These are phyloP conservation scores for Globisporangium sylvaticum DNA, from an alignment of 352 stramenopile genomes.

Conservation along the genomic window DNA sequence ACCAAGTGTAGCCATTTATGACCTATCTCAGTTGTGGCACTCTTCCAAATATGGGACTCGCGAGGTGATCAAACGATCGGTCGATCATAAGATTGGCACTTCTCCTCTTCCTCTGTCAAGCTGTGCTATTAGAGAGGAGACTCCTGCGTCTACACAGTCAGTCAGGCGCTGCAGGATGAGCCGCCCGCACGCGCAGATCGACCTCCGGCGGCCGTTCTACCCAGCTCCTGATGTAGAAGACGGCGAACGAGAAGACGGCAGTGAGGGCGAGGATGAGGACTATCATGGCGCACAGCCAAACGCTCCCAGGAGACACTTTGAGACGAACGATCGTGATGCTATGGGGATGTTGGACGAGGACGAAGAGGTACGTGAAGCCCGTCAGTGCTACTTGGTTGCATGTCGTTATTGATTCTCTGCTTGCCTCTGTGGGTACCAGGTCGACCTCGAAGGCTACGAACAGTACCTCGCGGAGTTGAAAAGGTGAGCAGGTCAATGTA, in stretches of 20 bases:
- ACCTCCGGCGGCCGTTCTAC: conserved; percentile 1
- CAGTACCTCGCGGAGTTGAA: conserved; percentile 49
- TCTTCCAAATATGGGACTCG: neutral
- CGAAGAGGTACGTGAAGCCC: conserved; percentile 18
- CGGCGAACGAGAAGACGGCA: neutral
- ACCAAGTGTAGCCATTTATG: neutral
- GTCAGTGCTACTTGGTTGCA: neutral
- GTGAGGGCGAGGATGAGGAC: neutral
- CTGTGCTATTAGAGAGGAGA: neutral
- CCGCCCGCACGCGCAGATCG: conserved; percentile 8
- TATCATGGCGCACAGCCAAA: neutral
- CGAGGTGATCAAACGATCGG: too few species aligned
- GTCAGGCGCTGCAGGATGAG: neutral
- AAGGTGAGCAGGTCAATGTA: conserved; percentile 21
- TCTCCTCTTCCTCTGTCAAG: neutral
- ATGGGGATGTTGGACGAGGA: conserved; percentile 12
- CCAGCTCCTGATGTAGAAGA: neutral
- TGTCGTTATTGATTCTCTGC: neutral
- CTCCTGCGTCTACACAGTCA: neutral
- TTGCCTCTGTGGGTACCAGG: conserved; percentile 18
- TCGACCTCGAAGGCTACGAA: conserved; percentile 63
- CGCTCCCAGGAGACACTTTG: neutral
- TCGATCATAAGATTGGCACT: neutral
- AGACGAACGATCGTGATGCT: neutral
- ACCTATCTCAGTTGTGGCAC: neutral